These are phyloP conservation scores for Seiridium cupressi DNA, from an alignment of 2,329 filamentous ascomycete species.

Conservation along the genomic window DNA sequence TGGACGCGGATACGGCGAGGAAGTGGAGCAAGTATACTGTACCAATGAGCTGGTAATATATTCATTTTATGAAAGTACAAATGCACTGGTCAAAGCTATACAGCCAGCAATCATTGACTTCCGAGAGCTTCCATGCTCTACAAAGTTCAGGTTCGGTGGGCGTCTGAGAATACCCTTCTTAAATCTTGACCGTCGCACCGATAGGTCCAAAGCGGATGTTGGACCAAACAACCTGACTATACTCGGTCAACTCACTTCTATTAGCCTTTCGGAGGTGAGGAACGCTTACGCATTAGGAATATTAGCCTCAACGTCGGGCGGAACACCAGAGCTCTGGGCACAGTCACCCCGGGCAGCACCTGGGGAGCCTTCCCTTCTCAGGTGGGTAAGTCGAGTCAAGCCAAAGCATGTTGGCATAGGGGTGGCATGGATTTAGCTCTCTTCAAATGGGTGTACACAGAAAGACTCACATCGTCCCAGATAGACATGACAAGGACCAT, in stretches of 20 bases:
- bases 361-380: conserved; percentile 30
- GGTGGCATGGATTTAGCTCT: conserved; percentile 19
- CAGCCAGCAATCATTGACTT: too few relatives aligned
- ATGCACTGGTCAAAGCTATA: background rate
- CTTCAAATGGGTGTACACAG: background rate
- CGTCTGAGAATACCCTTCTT: background rate
- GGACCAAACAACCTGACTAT: conserved; percentile 4
- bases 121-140: too few relatives aligned
- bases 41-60: background rate
- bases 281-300: conserved; percentile 14
- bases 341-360: conserved; percentile 51
- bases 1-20: background rate
- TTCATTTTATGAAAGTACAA: background rate
- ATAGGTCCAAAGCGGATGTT: conserved; percentile 3
- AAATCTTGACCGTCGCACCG: conserved; percentile 6
- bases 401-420: conserved; percentile 59
- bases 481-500: conserved; percentile 63
- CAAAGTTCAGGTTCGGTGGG: too few relatives aligned
- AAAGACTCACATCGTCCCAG: conserved; percentile 51
- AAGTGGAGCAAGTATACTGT: conserved; percentile 1
- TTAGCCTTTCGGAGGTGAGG: background rate
- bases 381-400: conserved; percentile 51
- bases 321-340: conserved; percentile 41
- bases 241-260: background rate
- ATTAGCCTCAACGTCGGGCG: conserved; percentile 40